phyloP scores from a whole-genome alignment of 2,329 filamentous ascomycete species.

The Fusarium cyanostomum region DNA sequence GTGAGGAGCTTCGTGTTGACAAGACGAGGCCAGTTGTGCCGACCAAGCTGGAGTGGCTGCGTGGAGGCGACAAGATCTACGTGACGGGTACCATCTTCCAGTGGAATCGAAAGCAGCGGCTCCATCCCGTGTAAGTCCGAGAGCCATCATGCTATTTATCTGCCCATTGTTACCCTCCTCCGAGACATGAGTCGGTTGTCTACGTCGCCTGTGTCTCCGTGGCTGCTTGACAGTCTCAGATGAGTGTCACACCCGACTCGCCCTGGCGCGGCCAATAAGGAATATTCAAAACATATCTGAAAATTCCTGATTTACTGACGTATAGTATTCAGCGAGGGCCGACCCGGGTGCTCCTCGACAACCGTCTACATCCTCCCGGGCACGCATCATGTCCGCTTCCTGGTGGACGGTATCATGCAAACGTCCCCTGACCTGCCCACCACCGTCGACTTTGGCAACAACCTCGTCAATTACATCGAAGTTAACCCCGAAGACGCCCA shows the following conservation, averaged over 20 bases:
- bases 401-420: conserved; percentile 93
- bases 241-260: conserved; percentile 32
- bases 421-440: conserved; percentile 89
- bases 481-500: conserved; percentile 78
- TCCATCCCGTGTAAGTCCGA: conserved; percentile 81
- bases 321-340: conserved; percentile 56
- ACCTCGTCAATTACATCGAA: conserved; percentile 98
- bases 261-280: conserved; percentile 1
- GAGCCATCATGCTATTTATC: conserved; percentile 1
- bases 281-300: background rate
- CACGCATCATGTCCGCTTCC: conserved; percentile 95
- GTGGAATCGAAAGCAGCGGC: conserved; percentile 93
- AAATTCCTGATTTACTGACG: conserved; percentile 31
- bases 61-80: conserved; percentile 87
- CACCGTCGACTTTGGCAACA: conserved; percentile 97
- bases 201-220: conserved; percentile 40
- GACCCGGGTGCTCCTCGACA: conserved; percentile 74
- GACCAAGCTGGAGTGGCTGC: conserved; percentile 85
- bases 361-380: conserved; percentile 87
- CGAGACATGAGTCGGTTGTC: conserved; percentile 37
- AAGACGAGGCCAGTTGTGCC: conserved; percentile 82
- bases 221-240: conserved; percentile 37
- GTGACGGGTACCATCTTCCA: conserved; percentile 97
- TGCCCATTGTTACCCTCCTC: conserved; percentile 10
- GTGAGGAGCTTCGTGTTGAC: conserved; percentile 79